A percentile compares a stretch with the other conserved stretches of the same genome.
These are phyloP conservation scores for Aquilaria sinensis DNA, from an alignment of 345 rosid species.

Conservation along the genomic window DNA sequence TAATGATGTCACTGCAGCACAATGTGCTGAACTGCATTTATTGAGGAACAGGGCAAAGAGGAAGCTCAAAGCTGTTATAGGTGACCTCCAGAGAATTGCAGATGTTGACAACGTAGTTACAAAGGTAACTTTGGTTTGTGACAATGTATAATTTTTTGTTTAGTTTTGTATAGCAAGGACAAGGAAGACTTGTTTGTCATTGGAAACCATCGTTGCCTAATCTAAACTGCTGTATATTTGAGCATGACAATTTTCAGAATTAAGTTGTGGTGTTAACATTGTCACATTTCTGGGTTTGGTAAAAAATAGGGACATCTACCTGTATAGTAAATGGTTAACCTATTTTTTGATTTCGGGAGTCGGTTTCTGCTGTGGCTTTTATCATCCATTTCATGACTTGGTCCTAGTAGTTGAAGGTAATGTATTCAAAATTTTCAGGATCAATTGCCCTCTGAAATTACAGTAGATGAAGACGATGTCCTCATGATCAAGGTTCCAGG, in stretches of 20 bases:
- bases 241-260: not conserved
- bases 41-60: constrained; percentile 52
- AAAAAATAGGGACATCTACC: too few relatives aligned
- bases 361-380: not conserved
- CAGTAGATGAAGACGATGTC: constrained; percentile 42
- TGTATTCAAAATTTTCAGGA: constrained; percentile 27
- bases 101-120: constrained; percentile 14
- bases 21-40: constrained; percentile 50
- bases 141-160: not conserved
- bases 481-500: constrained; percentile 83
- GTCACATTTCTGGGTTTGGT: constrained; percentile 2
- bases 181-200: too few relatives aligned
- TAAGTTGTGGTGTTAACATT: too few relatives aligned
- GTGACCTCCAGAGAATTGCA: constrained; percentile 20
- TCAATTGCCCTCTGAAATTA: constrained; percentile 18
- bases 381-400: not conserved
- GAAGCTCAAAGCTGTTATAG: constrained; percentile 49
- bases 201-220: too few relatives aligned
- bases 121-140: too few relatives aligned
- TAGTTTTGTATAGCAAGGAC: not conserved
- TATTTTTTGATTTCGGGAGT: not conserved
- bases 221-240: not conserved
- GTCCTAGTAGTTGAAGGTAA: too few relatives aligned
- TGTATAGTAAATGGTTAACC: too few relatives aligned
- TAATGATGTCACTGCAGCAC: constrained; percentile 65